Conservation (phyloP, 345 rosid species). For the Arabis hirsuta region DNA sequence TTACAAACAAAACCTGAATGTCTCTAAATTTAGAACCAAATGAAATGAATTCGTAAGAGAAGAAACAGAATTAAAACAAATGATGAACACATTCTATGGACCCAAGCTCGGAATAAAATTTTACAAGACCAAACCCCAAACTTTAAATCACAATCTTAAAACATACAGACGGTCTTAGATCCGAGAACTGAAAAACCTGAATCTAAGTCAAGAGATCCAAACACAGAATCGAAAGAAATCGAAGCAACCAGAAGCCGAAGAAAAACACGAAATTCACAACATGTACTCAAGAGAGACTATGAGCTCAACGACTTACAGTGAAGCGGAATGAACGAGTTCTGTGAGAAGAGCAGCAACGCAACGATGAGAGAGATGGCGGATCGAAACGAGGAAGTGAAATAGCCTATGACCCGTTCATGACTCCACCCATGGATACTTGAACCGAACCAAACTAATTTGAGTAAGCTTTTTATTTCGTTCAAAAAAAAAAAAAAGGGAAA, state of each 20-base stretch:
- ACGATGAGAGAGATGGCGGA: neutral
- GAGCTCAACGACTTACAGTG: constrained; percentile 8
- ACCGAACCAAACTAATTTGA: too few species aligned
- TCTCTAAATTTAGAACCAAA: too few species aligned
- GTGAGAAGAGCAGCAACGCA: neutral
- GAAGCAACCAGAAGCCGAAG: too few species aligned
- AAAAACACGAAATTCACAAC: neutral
- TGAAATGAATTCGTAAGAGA: neutral
- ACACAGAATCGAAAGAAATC: neutral
- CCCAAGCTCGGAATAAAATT: neutral
- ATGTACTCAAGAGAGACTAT: neutral
- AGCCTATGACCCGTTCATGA: too few species aligned
- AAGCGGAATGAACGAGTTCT: constrained; percentile 1
- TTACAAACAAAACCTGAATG: neutral
- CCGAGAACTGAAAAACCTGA: neutral
- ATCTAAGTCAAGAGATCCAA: neutral
- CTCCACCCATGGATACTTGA: too few species aligned
- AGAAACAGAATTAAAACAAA: neutral
- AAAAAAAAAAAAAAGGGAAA: too few species aligned
- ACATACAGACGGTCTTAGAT: constrained; percentile 1
- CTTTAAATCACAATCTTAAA: neutral
- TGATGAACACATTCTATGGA: neutral
- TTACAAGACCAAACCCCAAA: neutral
- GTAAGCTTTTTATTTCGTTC: too few species aligned
- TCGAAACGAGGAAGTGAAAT: neutral